Evolutionary conservation across 805 yeast species (phyloP).

Genomic region (Candida incommunis): DNA sequence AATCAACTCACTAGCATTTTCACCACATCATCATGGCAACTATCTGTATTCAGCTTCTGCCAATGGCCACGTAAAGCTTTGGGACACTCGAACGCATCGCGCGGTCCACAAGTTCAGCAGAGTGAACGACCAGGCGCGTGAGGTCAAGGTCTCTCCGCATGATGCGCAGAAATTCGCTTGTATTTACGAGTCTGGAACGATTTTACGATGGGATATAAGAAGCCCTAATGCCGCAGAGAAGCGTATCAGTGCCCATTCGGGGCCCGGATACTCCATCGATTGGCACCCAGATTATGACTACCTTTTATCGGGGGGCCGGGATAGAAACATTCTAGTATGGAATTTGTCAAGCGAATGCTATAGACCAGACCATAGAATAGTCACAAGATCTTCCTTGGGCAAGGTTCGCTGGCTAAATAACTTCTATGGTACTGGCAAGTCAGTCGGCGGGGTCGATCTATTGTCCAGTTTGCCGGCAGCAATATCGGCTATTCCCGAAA

Average conservation of each 20-base stretch:
- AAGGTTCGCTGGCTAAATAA: constrained; percentile 54
- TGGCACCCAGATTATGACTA: constrained; percentile 80
- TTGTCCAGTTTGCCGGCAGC: background rate
- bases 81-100: constrained; percentile 62
- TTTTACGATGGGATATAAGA: constrained; percentile 81
- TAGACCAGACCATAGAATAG: constrained; percentile 57
- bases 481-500: background rate
- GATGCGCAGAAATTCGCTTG: constrained; percentile 49
- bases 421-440: constrained; percentile 9
- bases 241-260: constrained; percentile 76
- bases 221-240: constrained; percentile 47
- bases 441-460: background rate
- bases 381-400: constrained; percentile 66
- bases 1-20: constrained; percentile 49
- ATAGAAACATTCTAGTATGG: constrained; percentile 71
- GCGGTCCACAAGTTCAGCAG: constrained; percentile 38
- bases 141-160: constrained; percentile 40
- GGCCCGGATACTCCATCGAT: constrained; percentile 77
- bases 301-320: constrained; percentile 86
- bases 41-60: constrained; percentile 59
- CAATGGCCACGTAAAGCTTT: constrained; percentile 57
- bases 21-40: constrained; percentile 34
- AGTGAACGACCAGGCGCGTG: constrained; percentile 58
- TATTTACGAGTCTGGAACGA: constrained; percentile 78
- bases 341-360: constrained; percentile 30